Conservation (phyloP, 768 basidiomycete species). For the Xerocomus spinulosus region DNA sequence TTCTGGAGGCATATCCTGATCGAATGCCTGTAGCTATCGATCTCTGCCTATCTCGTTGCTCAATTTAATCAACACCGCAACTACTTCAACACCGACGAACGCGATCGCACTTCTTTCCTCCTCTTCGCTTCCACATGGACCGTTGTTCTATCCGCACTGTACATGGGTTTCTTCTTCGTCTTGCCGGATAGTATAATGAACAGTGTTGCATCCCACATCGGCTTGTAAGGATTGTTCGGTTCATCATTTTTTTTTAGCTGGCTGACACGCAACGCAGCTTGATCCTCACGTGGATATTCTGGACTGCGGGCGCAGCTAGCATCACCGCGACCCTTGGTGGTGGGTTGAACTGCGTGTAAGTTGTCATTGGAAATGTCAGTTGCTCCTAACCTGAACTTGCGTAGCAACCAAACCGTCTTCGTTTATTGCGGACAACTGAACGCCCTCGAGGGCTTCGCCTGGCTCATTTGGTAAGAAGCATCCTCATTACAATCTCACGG, state of each 20-base stretch:
- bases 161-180: conserved; percentile 51
- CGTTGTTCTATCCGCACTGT: conserved; percentile 47
- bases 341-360: conserved; percentile 63
- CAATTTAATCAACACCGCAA: conserved; percentile 56
- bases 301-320: conserved; percentile 69
- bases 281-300: conserved; percentile 69
- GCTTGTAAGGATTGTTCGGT: conserved; percentile 46
- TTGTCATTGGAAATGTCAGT: neutral
- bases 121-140: conserved; percentile 77
- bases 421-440: conserved; percentile 75
- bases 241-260: neutral
- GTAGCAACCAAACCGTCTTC: conserved; percentile 36
- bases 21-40: conserved; percentile 44
- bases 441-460: conserved; percentile 69
- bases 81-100: conserved; percentile 43
- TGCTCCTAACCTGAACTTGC: neutral
- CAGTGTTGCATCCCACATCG: conserved; percentile 58
- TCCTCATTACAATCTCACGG: neutral
- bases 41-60: conserved; percentile 68
- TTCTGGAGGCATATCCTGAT: neutral
- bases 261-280: conserved; percentile 40
- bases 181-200: conserved; percentile 46
- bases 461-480: conserved; percentile 60
- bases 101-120: conserved; percentile 61
- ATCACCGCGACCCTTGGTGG: conserved; percentile 66